Base-by-base conservation (phyloP, 2,329 filamentous ascomycete species). In the Fusarium oxysporum region DNA sequence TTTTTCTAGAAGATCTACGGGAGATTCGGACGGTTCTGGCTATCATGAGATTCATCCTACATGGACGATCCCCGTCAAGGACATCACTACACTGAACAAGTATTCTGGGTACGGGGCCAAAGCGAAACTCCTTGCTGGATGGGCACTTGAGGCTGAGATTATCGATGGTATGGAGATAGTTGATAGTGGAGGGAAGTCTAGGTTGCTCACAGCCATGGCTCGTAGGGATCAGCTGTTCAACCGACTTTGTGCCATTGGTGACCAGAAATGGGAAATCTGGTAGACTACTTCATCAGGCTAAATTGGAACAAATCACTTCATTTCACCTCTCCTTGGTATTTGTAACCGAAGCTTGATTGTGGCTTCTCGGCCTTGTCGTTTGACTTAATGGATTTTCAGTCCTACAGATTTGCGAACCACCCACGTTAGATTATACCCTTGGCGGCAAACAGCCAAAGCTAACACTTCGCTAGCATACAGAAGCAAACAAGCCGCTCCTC, bases 51-150 rank as follows among this genome's bases (percentile, higher is more conserved):
- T 89, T 7, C 86, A 90, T 28, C 89, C 92, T 0, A 78, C 88
- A 1, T 96, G 92, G 87, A 90, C 86, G 9, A 84, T 95, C 3
- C 88, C 92, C 0, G 86, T 95, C 4, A 85, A 85, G 0, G 91
- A 94, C 25, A 92, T 96, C 37, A 83, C 62, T 12, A 92, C 94
- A 78, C 78, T 96, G 59, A 92, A 91, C 80, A 96, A 96, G 80
- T 83, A 94, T 2, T 93, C 93, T 33, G 93, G 93, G 0, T 86
- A 94, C 45, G 92, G 93, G 0, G 94, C 92, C 91, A 96, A 95
- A 80, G 88, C 90, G 0, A 95, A 93, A 82, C 81, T 95, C 55
- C 87, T 95, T 5, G 91, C 95, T 3, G 93, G 92, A 0, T 93
- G 93, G 92, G 90, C 92, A 25, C 1, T 86, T 93, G 73, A 5